A percentile compares a stretch with the other conserved stretches of the same genome.
phyloP scores from a whole-genome alignment of 192 early-diverging fungal genomes.

The Coemansia sp. region DNA sequence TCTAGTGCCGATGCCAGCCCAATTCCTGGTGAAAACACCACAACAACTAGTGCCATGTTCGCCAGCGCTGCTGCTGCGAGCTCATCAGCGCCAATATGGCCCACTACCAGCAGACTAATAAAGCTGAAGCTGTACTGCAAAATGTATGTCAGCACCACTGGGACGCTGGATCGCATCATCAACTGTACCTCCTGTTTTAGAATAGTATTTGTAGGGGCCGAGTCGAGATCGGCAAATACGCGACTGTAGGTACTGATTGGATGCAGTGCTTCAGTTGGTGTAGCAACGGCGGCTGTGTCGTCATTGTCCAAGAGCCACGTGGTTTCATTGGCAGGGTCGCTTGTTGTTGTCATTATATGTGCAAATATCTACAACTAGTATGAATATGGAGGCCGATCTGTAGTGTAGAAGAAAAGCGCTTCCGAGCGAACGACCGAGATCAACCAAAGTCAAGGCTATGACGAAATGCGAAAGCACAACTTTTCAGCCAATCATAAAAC shows the following conservation, averaged over 20 bases:
- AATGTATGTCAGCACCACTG: conserved; percentile 54
- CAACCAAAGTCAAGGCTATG: neutral
- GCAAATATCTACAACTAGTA: conserved; percentile 1
- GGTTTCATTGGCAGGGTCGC: conserved; percentile 7
- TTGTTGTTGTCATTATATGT: neutral
- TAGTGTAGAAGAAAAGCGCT: neutral
- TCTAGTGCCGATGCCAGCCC: conserved; percentile 75
- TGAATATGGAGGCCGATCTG: neutral
- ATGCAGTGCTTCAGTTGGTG: conserved; percentile 18
- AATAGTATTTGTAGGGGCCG: conserved; percentile 13
- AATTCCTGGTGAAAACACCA: conserved; percentile 65
- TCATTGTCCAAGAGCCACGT: conserved; percentile 17
- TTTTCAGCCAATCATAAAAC: neutral
- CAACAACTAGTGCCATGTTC: conserved; percentile 71
- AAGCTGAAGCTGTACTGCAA: conserved; percentile 68
- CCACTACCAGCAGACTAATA: conserved; percentile 62
- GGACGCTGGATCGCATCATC: conserved; percentile 27
- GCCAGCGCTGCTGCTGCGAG: conserved; percentile 70
- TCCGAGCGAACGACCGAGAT: neutral
- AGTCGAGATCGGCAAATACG: conserved; percentile 16
- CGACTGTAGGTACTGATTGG: conserved; percentile 9
- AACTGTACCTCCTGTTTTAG: conserved; percentile 23
- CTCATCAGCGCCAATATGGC: conserved; percentile 66
- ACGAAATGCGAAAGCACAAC: neutral
- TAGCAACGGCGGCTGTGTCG: neutral